Base-by-base conservation (phyloP, 2,329 filamentous ascomycete species). In the Colletotrichum sp. region DNA sequence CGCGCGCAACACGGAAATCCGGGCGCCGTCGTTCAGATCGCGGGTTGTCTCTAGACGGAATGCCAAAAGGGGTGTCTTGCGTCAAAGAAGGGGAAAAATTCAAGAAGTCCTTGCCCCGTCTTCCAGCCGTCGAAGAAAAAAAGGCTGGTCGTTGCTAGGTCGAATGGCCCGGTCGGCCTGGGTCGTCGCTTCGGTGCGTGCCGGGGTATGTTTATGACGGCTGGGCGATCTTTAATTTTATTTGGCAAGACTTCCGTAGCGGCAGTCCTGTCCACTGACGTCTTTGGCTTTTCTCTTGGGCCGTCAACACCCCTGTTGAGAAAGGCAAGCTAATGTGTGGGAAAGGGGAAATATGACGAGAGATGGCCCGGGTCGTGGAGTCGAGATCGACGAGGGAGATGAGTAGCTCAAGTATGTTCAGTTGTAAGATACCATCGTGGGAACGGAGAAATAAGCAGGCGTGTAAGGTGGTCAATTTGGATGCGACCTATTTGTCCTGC, bases 151-250 rank as follows among this genome's bases (percentile, higher is more conserved):
- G 63, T 62, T 68, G 59, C 49, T 36, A 49, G n/a, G 44, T 49
- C 21, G 44, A 49, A 49, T 21, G n/a, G 44, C 10, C 44, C 10
- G 44, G 44, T 49, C 36, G 63, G 70, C 39, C 30, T 24, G 62
- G 60, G 26, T 44, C 21, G 62, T 64, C 62, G 59, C 59, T 62
- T 62, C 49, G 65, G n/a, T 68, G 18, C n/a, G 69, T 49, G 39
- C 62, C 36, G 68, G 68, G 57, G 32, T 34, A 28, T 59, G 63
- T 39, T 36, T 69, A 39, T 59, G 74, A 60, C 74, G 74, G 74
- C 65, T 76, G 71, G 70, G 74, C 70, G 74, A 76, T 69, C 64
- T 36, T 55, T 69, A 69, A 59, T 34, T 65, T 73, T 73, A 70
- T 62, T 70, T 63, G 57, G 68, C 52, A 44, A 69, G 57, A 13